phyloP scores from a whole-genome alignment of 2,329 filamentous ascomycete species.

The Sporothrix pallida region DNA sequence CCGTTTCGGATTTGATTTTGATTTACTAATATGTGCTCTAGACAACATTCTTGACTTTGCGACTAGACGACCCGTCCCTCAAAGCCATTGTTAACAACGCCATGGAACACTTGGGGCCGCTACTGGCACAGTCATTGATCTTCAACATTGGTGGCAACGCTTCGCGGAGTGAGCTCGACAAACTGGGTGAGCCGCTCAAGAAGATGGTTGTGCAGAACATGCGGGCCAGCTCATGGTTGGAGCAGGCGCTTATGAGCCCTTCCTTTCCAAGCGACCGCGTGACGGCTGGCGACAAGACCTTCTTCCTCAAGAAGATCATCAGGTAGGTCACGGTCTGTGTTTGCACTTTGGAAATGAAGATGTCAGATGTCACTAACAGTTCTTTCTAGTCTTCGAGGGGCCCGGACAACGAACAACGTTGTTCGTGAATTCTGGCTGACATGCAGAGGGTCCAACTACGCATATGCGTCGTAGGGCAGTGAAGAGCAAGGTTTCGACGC shows the following conservation, averaged over 20 bases:
- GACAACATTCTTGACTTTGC: slow-evolving; percentile 60
- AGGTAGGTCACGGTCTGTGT: slow-evolving; percentile 49
- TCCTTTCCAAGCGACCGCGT: slow-evolving; percentile 67
- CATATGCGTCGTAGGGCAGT: slow-evolving; percentile 56
- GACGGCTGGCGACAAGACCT: slow-evolving; percentile 61
- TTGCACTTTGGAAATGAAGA: too few relatives aligned
- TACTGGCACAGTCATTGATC: slow-evolving; percentile 64
- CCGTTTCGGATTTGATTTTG: neutral
- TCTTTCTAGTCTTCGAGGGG: slow-evolving; percentile 62
- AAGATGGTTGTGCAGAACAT: slow-evolving; percentile 65
- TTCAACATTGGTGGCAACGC: slow-evolving; percentile 72
- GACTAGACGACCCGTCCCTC: slow-evolving; percentile 50
- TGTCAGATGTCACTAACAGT: too few relatives aligned
- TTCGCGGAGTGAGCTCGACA: slow-evolving; percentile 73
- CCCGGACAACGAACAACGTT: slow-evolving; percentile 67
- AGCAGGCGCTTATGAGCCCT: slow-evolving; percentile 61
- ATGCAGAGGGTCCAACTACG: slow-evolving; percentile 65
- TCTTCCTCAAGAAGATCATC: slow-evolving; percentile 70
- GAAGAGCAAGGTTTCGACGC: neutral
- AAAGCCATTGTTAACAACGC: slow-evolving; percentile 55
- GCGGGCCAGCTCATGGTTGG: slow-evolving; percentile 66
- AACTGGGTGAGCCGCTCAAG: slow-evolving; percentile 72
- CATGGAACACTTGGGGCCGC: slow-evolving; percentile 65
- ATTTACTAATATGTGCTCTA: slow-evolving; percentile 40
- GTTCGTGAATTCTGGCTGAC: slow-evolving; percentile 76